A percentile compares a stretch with the other conserved stretches of the same genome.
phyloP scores from a whole-genome alignment of 2,329 filamentous ascomycete species.

The Dothistroma septosporum region DNA sequence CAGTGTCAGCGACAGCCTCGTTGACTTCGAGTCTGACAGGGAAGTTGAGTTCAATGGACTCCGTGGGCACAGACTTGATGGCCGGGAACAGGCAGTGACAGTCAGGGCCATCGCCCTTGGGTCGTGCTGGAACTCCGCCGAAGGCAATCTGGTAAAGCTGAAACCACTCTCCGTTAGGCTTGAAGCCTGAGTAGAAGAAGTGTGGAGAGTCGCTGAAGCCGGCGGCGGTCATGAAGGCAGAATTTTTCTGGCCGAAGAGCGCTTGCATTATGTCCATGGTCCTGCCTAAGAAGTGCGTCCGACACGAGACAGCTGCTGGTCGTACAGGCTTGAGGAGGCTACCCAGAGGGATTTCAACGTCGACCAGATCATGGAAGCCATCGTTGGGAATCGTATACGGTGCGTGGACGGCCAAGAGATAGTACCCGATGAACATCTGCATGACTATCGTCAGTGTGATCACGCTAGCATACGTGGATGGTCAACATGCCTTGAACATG shows the following conservation, averaged over 20 bases:
- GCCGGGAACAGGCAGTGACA: conserved; percentile 28
- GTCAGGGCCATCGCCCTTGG: conserved; percentile 28
- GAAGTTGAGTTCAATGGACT: conserved; percentile 29
- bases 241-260: conserved; percentile 28
- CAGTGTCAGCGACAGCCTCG: conserved; percentile 26
- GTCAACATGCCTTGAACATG: conserved; percentile 23
- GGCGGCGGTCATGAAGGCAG: conserved; percentile 27
- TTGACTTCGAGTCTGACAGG: conserved; percentile 27
- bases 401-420: conserved; percentile 24
- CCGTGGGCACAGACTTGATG: conserved; percentile 28
- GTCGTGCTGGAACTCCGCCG: conserved; percentile 26
- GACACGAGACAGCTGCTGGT: conserved; percentile 25
- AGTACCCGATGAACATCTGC: conserved; percentile 27
- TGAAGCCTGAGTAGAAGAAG: conserved; percentile 38
- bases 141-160: conserved; percentile 42
- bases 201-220: conserved; percentile 28
- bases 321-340: conserved; percentile 26
- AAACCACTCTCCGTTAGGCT: conserved; percentile 40
- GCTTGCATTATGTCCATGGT: conserved; percentile 30
- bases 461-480: background rate
- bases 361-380: conserved; percentile 27
- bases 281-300: conserved; percentile 27
- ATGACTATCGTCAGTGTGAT: background rate
- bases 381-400: conserved; percentile 28
- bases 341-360: conserved; percentile 24